These are phyloP conservation scores for Nakazawaea anatomiae DNA, from an alignment of 805 yeast genomes.

Conservation along the genomic window DNA sequence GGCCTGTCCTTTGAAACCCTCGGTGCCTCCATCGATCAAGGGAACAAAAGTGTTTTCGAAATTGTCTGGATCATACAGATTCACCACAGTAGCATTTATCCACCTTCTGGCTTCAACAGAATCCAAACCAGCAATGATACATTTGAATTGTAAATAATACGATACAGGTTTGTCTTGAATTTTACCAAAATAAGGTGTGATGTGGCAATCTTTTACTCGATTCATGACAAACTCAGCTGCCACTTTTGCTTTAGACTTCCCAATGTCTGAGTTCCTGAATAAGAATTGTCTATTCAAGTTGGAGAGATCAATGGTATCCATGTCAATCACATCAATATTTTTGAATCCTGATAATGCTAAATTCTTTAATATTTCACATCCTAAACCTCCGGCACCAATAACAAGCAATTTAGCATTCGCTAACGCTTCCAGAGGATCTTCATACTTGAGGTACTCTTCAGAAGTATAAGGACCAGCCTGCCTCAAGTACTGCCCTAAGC, in stretches of 20 bases:
- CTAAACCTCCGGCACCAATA: conserved; percentile 81
- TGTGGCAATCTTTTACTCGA: conserved; percentile 35
- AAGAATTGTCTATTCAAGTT: conserved; percentile 74
- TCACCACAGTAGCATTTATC: conserved; percentile 68
- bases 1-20: conserved; percentile 88
- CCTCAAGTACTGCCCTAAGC: conserved; percentile 4
- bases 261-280: conserved; percentile 56
- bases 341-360: conserved; percentile 65
- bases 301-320: conserved; percentile 78
- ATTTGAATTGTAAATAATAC: conserved; percentile 62
- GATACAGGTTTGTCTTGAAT: conserved; percentile 58
- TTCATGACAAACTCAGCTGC: conserved; percentile 53
- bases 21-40: conserved; percentile 91
- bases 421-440: conserved; percentile 12
- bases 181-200: conserved; percentile 57
- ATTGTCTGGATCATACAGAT: conserved; percentile 50
- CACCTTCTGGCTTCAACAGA: conserved; percentile 86
- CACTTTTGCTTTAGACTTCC: conserved; percentile 57
- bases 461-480: conserved; percentile 4
- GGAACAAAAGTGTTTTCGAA: conserved; percentile 46
- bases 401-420: conserved; percentile 28
- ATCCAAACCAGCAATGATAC: conserved; percentile 85
- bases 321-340: conserved; percentile 64
- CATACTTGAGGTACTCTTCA: conserved; percentile 3
- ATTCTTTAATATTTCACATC: conserved; percentile 74